Evolutionary conservation across 2,329 filamentous ascomycete species (phyloP), one percentile per base, ranked within the genome.

Genomic region (Claviceps spartinae): DNA sequence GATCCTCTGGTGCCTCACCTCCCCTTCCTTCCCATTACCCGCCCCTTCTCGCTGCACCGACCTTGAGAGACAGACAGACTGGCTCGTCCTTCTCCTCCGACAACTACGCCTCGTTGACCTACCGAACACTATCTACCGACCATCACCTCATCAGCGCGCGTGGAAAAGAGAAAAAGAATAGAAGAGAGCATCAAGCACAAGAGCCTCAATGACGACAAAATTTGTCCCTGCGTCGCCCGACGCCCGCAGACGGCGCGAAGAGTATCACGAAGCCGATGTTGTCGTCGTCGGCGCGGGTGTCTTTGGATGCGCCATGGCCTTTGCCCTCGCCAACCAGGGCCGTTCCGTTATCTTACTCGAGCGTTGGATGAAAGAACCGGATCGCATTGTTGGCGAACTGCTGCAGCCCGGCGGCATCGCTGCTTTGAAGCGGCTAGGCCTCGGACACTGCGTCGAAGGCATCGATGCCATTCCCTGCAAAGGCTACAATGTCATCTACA

Each of bases 321-420:
- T 83, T 57, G 82, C 91, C 22, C 77, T 97, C 46, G 90, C 86
- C 54, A 83, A 86, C 60, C 93, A 97, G 71, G 90, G 89, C 51
- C 82, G 93, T 56, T 94, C 86, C 65, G 90, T 98, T 26, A 77
- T 97, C 26, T 73, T 98, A 49, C 79, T 98, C 49, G 93, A 98
- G 72, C 80, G 81, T 62, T 94, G 82, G 70, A 74, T 97, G 69
- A 88, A 88, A 69, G 85, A 97, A 72, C 93, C 93, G 20, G 86
- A 97, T 71, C 83, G 93, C 57, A 98, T 98, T 59, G 89, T 98
- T 47, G 93, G 93, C 60, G 93, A 98, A 72, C 72, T 98, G 57
- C 73, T 98, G 60, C 93, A 98, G 69, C 93, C 93, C 0, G 93
- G 93, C 49, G 93, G 93, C 48, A 83, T 95, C 37, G 74, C 80